Conservation (phyloP, 2,329 filamentous ascomycete genomes). For the Lasiodiplodia gonubiensis region DNA sequence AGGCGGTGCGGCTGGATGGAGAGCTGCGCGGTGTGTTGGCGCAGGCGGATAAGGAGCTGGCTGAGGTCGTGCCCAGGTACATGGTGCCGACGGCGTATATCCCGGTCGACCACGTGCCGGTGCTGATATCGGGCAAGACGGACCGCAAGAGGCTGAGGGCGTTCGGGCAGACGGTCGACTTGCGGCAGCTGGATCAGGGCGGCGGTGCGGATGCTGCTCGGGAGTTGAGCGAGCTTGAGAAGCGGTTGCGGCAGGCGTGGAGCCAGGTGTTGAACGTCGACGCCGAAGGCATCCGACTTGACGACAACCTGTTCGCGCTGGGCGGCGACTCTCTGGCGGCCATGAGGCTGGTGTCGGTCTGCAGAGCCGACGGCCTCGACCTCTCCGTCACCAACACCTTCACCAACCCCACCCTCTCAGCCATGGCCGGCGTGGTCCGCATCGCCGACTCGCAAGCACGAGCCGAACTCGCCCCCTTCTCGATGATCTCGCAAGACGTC, state of each 20-base stretch:
- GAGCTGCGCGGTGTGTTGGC: neutral
- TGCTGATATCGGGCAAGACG: conserved; percentile 52
- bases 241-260: conserved; percentile 28
- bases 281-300: conserved; percentile 53
- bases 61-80: conserved; percentile 37
- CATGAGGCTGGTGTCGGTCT: conserved; percentile 65
- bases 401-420: conserved; percentile 50
- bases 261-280: conserved; percentile 23
- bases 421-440: conserved; percentile 51
- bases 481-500: conserved; percentile 39
- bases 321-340: conserved; percentile 66
- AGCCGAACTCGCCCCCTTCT: conserved; percentile 40
- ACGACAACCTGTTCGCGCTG: conserved; percentile 66
- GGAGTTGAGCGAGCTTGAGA: conserved; percentile 11
- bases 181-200: conserved; percentile 30
- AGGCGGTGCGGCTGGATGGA: neutral
- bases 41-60: conserved; percentile 28
- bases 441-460: conserved; percentile 34
- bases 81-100: conserved; percentile 54
- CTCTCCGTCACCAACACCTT: conserved; percentile 65
- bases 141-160: conserved; percentile 35
- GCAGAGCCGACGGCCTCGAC: conserved; percentile 55
- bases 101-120: conserved; percentile 50
- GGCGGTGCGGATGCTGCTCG: neutral
- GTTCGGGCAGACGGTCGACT: conserved; percentile 32